Conservation (phyloP, 805 yeast species). For the Nakazawaea ernobii region DNA sequence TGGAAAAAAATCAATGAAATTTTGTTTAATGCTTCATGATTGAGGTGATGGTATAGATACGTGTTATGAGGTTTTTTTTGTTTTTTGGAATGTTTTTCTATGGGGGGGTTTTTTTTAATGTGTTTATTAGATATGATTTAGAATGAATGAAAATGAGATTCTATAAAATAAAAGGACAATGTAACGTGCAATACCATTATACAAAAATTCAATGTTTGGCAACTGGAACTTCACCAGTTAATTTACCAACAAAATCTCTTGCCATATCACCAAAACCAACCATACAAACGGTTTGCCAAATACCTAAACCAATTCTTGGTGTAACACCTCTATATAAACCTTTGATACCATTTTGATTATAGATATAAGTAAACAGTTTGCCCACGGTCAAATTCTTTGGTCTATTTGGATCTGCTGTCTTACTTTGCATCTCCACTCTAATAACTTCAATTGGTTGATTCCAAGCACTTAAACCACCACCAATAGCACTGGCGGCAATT, state of each 20-base stretch:
- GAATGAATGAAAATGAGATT: too few relatives aligned
- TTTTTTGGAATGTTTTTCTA: background rate
- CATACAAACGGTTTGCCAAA: constrained; percentile 99
- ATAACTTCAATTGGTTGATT: constrained; percentile 98
- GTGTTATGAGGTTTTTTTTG: background rate
- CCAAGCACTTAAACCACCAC: constrained; percentile 98
- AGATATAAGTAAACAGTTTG: constrained; percentile 77
- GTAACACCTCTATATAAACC: constrained; percentile 96
- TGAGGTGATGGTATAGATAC: background rate
- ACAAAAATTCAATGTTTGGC: constrained; percentile 20
- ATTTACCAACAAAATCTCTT: constrained; percentile 56
- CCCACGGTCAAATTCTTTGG: constrained; percentile 83
- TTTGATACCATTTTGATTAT: constrained; percentile 72
- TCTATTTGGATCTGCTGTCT: constrained; percentile 89
- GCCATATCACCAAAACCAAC: constrained; percentile 97
- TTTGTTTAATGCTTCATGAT: constrained; percentile 11
- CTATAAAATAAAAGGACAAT: background rate
- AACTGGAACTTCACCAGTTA: constrained; percentile 55
- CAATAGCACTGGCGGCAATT: constrained; percentile 77
- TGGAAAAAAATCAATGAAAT: constrained; percentile 32
- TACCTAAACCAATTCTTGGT: constrained; percentile 93
- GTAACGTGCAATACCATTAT: too few relatives aligned
- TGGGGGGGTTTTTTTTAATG: background rate
- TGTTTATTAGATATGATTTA: too few relatives aligned
- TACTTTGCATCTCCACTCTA: constrained; percentile 96